Percentiles rank a stretch among this genome's conserved stretches.
Evolutionary conservation across 2,329 filamentous ascomycete species (phyloP).

Genomic region (Aspergillus ustus): DNA sequence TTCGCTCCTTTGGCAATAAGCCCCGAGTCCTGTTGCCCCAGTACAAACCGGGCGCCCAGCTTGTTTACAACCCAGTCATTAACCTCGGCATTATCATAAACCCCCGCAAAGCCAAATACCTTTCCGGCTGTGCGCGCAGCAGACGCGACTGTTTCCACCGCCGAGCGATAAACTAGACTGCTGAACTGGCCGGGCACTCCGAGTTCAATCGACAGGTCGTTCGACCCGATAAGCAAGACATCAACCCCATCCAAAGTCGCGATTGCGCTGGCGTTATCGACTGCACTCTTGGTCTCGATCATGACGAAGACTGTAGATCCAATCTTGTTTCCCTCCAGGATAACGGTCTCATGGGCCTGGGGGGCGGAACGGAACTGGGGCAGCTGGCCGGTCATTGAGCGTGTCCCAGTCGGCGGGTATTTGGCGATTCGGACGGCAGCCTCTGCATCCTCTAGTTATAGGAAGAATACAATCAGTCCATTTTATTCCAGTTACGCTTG

Average conservation of each 20-base stretch:
- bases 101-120: background rate
- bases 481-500: no score
- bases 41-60: background rate
- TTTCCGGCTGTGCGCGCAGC: background rate
- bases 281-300: background rate
- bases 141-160: background rate
- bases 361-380: background rate
- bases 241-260: background rate
- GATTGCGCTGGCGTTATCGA: background rate
- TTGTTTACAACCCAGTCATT: background rate
- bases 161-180: background rate
- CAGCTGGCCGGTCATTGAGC: constrained; percentile 1
- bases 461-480: no score
- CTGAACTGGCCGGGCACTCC: background rate
- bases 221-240: background rate
- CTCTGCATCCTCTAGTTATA: no score
- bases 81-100: background rate
- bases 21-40: background rate
- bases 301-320: background rate
- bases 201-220: background rate
- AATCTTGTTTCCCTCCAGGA: background rate
- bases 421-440: background rate
- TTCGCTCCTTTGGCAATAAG: background rate
- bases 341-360: background rate
- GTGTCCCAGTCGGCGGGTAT: constrained; percentile 7